phyloP scores from a whole-genome alignment of 202 grass and related monocot genomes.

The Digitaria exilis region DNA sequence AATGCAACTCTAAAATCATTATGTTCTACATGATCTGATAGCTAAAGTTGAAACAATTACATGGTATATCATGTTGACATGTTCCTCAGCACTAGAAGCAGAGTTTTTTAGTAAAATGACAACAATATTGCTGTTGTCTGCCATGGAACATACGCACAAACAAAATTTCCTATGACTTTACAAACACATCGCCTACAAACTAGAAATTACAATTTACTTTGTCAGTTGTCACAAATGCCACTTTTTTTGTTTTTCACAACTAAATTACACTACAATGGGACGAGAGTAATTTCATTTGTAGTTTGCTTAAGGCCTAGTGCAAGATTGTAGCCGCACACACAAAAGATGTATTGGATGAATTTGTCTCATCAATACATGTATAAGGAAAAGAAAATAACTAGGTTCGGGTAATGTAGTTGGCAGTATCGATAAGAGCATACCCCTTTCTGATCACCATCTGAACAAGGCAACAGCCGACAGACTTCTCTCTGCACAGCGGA shows the following conservation, averaged over 20 bases:
- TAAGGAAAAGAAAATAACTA: not conserved
- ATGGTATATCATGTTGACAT: not conserved
- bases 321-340: slow-evolving; percentile 15
- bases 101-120: not conserved
- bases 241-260: not conserved
- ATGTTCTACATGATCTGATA: not conserved
- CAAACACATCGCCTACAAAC: slow-evolving; percentile 18
- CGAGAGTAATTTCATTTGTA: not conserved
- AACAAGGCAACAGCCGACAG: slow-evolving; percentile 69
- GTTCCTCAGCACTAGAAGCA: not conserved
- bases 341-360: not conserved
- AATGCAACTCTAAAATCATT: not conserved
- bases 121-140: not conserved
- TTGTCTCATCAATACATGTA: not conserved
- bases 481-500: slow-evolving; percentile 77
- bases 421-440: slow-evolving; percentile 51
- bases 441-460: slow-evolving; percentile 78
- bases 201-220: not conserved
- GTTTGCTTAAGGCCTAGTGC: slow-evolving; percentile 18
- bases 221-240: not conserved
- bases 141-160: not conserved
- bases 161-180: not conserved
- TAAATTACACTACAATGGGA: slow-evolving; percentile 2
- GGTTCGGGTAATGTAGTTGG: slow-evolving; percentile 3
- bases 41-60: not conserved